Base-by-base conservation (phyloP, 1,139 yeast genomes). In the Yamadazyma sp. region DNA sequence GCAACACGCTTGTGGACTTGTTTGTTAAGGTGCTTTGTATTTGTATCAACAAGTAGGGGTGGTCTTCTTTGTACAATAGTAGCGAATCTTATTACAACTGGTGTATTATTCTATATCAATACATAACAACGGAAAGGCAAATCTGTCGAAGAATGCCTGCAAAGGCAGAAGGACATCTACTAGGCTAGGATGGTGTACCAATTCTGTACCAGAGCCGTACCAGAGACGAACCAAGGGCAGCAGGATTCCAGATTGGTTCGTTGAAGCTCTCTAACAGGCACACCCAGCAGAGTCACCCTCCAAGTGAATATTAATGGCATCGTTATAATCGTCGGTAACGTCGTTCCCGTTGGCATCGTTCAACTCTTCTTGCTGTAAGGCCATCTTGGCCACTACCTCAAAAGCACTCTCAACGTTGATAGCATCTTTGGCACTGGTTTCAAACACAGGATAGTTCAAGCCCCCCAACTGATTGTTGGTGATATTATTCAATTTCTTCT, bases 351-450 rank as follows among this genome's bases (percentile, higher is more conserved):
- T 88, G 48, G 86, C 86, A 38, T 92, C 94, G 50, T 85, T 89
- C 55, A 83, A 84, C 59, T 87, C 94, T 60, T 91, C 96, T 60
- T 85, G 94, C 57, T 84, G 91, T 54, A 92, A 73, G 0, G 98
- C 98, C 71, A 87, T 88, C 57, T 96, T 79, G 27, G 97, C 97
- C 55, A 92, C 87, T 33, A 89, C 96, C 59, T 92, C 98, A 59
- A 92, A 92, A 1, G 98, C 98, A 56, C 85, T 81, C 56, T 91
- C 97, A 30, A 92, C 96, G 48, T 92, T 92, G 37, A 89, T 86
- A 9, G 94, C 89, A 59, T 88, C 96, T 66, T 89, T 89, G 15
- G 97, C 97, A 69, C 91, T 82, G 17, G 97, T 91, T 62, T 89
- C 95, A 61, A 92, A 92, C 47, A 89, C 83, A 2, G 98, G 98